These are phyloP conservation scores for Dissophora globulifera DNA, from an alignment of 192 early-diverging fungal species.

Conservation along the genomic window DNA sequence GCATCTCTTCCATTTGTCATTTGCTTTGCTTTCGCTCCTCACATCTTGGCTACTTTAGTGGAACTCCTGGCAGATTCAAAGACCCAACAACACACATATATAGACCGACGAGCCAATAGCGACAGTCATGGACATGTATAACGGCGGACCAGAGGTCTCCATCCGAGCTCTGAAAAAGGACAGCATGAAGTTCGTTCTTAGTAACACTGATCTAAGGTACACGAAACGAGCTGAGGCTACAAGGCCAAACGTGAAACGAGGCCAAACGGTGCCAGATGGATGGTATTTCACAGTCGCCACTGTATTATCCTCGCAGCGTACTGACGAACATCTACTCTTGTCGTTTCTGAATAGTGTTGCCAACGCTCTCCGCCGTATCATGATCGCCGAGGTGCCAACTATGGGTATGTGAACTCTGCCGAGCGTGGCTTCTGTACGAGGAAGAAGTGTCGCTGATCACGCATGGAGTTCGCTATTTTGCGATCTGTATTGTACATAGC, in stretches of 20 bases:
- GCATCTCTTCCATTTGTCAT: not conserved
- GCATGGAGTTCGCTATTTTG: not conserved
- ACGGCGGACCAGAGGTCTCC: conserved; percentile 63
- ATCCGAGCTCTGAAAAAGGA: conserved; percentile 67
- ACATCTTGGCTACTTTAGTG: not conserved
- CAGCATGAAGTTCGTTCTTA: conserved; percentile 83
- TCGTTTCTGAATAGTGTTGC: conserved; percentile 72
- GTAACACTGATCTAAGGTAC: conserved; percentile 86
- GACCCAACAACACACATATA: not conserved
- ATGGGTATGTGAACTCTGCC: conserved; percentile 63
- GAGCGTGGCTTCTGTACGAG: not conserved
- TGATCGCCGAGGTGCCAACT: conserved; percentile 98
- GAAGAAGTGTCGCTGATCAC: not conserved
- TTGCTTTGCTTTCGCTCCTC: not conserved
- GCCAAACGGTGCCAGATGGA: no score
- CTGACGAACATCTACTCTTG: not conserved
- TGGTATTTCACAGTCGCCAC: no score
- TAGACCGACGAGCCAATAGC: not conserved
- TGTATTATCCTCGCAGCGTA: not conserved
- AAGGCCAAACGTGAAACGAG: no score
- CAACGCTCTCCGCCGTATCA: conserved; percentile 91
- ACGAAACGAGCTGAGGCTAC: no score
- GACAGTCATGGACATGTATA: conserved; percentile 50
- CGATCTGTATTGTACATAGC: conserved; percentile 58
- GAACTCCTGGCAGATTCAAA: no score